These are phyloP conservation scores for Neurospora sp. DNA, from an alignment of 495 filamentous ascomycete genomes.

Conservation along the genomic window DNA sequence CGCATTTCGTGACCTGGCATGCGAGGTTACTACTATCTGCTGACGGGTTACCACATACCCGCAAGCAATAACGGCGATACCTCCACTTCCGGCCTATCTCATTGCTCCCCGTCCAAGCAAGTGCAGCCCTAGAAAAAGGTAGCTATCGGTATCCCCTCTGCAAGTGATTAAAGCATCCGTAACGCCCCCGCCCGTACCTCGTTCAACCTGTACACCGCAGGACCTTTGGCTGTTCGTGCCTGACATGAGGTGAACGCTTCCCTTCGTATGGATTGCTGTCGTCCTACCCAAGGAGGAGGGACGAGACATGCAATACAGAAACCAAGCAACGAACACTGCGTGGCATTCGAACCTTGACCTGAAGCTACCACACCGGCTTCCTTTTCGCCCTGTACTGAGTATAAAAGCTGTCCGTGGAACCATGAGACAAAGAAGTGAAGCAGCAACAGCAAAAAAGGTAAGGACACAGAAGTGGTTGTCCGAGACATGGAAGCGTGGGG, in stretches of 20 bases:
- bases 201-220: background rate
- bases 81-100: background rate
- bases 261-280: background rate
- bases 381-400: background rate
- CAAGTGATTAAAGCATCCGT: background rate
- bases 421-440: background rate
- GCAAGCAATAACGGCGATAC: background rate
- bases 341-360: background rate
- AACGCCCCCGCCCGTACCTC: background rate
- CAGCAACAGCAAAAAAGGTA: background rate
- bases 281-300: background rate
- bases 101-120: background rate
- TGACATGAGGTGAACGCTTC: background rate
- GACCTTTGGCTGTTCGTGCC: background rate
- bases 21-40: background rate
- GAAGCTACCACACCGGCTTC: background rate
- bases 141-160: background rate
- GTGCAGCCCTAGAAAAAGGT: background rate
- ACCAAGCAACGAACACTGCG: background rate
- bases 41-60: background rate
- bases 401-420: background rate
- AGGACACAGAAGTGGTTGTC: background rate
- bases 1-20: background rate
- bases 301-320: background rate
- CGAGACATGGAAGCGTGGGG: background rate